These are phyloP conservation scores for Cyclocybe aegerita DNA, from an alignment of 768 basidiomycete species.

Conservation along the genomic window DNA sequence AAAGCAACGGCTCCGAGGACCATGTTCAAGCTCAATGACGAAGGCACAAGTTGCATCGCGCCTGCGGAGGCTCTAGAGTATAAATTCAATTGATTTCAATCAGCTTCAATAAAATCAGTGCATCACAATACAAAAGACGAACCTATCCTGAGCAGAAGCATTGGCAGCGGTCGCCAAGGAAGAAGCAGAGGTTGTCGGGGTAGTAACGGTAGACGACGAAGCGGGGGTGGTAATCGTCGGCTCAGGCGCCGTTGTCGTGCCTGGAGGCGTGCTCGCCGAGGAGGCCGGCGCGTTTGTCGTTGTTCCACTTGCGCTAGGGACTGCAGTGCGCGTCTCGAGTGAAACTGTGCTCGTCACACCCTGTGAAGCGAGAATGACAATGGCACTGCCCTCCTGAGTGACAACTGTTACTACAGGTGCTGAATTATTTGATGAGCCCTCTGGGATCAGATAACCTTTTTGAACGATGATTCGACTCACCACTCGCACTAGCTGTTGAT, in stretches of 20 bases:
- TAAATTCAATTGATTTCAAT: too few species aligned
- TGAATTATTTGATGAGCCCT: not conserved
- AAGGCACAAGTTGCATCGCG: too few species aligned
- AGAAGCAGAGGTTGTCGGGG: not conserved
- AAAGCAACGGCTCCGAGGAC: too few species aligned
- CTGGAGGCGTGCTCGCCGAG: not conserved
- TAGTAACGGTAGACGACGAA: not conserved
- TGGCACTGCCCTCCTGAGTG: slow-evolving; percentile 26
- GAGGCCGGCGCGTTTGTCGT: slow-evolving; percentile 1
- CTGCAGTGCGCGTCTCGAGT: slow-evolving; percentile 9
- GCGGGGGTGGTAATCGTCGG: not conserved
- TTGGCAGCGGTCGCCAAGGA: not conserved
- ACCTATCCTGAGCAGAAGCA: not conserved
- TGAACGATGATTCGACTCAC: slow-evolving; percentile 2
- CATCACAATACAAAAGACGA: too few species aligned
- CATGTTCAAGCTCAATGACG: too few species aligned
- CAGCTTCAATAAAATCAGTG: too few species aligned
- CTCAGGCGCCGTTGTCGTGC: slow-evolving; percentile 1
- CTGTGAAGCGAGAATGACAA: slow-evolving; percentile 17
- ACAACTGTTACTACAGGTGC: slow-evolving; percentile 40
- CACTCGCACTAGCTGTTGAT: slow-evolving; percentile 1
- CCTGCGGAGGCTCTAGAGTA: too few species aligned
- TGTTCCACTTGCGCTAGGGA: not conserved
- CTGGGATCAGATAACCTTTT: not conserved
- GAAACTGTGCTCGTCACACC: slow-evolving; percentile 18